Conservation (phyloP, 2,329 filamentous ascomycete genomes). For the Curvularia eragrostidis region DNA sequence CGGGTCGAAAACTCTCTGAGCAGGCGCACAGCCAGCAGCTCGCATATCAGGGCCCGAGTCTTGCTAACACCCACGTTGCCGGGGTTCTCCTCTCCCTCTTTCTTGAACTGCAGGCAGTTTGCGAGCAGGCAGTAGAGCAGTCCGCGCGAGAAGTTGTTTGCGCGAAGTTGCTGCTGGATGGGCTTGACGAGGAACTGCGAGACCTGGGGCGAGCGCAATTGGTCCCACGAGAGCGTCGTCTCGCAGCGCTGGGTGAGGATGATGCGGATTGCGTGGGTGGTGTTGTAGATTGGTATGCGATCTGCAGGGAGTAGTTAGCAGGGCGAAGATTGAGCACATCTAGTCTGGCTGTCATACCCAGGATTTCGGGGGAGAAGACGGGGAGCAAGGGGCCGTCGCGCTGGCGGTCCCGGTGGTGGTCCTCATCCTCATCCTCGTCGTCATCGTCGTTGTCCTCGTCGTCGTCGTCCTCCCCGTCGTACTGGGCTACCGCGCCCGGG, state of each 20-base stretch:
- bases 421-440: constrained; percentile 41
- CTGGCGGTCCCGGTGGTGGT: constrained; percentile 30
- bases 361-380: constrained; percentile 49
- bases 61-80: constrained; percentile 83
- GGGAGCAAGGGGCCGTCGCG: constrained; percentile 49
- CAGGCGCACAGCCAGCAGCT: constrained; percentile 86
- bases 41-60: constrained; percentile 86
- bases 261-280: constrained; percentile 87
- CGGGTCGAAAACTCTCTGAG: constrained; percentile 88
- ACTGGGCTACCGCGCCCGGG: constrained; percentile 28
- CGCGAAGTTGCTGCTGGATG: constrained; percentile 86
- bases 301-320: constrained; percentile 61
- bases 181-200: constrained; percentile 96
- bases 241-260: constrained; percentile 86
- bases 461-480: constrained; percentile 39
- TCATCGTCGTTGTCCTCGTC: constrained; percentile 37
- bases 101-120: constrained; percentile 91
- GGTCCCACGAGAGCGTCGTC: constrained; percentile 92
- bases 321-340: constrained; percentile 16
- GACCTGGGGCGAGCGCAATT: constrained; percentile 92
- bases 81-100: constrained; percentile 81
- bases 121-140: constrained; percentile 90
- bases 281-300: constrained; percentile 83
- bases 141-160: constrained; percentile 82
- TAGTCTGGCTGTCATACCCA: constrained; percentile 35